Evolutionary conservation across 768 basidiomycete species (phyloP).

Genomic region (Mycena albidolilacea): DNA sequence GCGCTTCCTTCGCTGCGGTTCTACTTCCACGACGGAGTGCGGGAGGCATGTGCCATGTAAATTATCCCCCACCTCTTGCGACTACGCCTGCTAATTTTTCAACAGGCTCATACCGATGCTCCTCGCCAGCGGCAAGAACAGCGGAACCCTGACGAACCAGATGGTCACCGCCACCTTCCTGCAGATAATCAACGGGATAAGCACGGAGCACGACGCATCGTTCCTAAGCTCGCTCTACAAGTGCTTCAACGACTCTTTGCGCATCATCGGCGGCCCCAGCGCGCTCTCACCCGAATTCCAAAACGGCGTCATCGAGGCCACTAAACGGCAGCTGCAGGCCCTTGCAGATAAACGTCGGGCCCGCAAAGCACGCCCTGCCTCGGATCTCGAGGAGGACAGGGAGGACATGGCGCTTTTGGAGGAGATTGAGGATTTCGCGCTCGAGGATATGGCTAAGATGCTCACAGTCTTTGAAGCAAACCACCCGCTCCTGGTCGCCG

Average conservation of each 20-base stretch:
- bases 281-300: slow-evolving; percentile 69
- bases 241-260: slow-evolving; percentile 73
- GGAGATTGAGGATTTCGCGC: slow-evolving; percentile 87
- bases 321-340: slow-evolving; percentile 77
- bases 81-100: slow-evolving; percentile 1
- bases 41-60: slow-evolving; percentile 84
- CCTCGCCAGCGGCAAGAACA: slow-evolving; percentile 75
- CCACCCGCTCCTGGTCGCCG: slow-evolving; percentile 78
- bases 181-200: slow-evolving; percentile 75
- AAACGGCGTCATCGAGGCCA: slow-evolving; percentile 73
- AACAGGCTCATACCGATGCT: slow-evolving; percentile 81
- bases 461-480: slow-evolving; percentile 67
- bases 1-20: slow-evolving; percentile 80
- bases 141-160: slow-evolving; percentile 72
- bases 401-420: slow-evolving; percentile 82
- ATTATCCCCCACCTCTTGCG: slow-evolving; percentile 43
- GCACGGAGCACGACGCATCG: slow-evolving; percentile 79
- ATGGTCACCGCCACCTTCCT: slow-evolving; percentile 80
- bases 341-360: slow-evolving; percentile 79
- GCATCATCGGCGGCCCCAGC: slow-evolving; percentile 69
- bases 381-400: slow-evolving; percentile 58
- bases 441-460: slow-evolving; percentile 85
- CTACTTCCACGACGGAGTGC: slow-evolving; percentile 88
- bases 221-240: slow-evolving; percentile 86
- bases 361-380: slow-evolving; percentile 57